A percentile compares a stretch with the other conserved stretches of the same genome.
Evolutionary conservation across 2,329 filamentous ascomycete species (phyloP).

Genomic region (Fusarium tuaranense): DNA sequence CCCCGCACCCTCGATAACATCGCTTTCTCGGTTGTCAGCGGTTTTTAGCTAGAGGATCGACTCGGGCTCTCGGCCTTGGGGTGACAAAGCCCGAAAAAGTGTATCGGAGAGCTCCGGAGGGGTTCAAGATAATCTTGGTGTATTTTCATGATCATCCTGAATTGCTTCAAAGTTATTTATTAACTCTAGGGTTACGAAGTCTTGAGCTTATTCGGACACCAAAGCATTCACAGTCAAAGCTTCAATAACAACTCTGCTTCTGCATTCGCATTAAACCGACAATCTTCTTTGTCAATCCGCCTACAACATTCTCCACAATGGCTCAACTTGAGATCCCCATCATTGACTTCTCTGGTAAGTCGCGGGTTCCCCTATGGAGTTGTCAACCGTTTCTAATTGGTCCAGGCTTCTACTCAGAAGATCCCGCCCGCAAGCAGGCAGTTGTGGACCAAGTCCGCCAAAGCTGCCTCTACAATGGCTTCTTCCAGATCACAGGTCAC

Average conservation of each 20-base stretch:
- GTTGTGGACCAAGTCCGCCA: conserved; percentile 50
- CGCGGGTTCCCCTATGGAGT: not conserved
- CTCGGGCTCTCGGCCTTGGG: not conserved
- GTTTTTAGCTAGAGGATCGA: not conserved
- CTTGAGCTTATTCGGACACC: not conserved
- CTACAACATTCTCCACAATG: conserved; percentile 11
- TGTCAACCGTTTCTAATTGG: not conserved
- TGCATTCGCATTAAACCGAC: not conserved
- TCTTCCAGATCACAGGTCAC: conserved; percentile 65
- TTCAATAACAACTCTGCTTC: not conserved
- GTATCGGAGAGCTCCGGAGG: not conserved
- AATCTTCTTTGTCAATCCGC: not conserved
- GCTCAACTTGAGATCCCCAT: conserved; percentile 41
- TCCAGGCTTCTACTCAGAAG: conserved; percentile 34
- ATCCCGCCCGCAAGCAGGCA: conserved; percentile 42
- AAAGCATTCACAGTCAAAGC: not conserved
- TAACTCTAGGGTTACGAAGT: not conserved
- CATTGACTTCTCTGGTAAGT: conserved; percentile 46
- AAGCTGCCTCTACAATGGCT: conserved; percentile 61
- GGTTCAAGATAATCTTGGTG: not conserved
- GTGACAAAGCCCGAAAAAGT: not conserved
- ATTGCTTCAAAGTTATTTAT: conserved; percentile 7
- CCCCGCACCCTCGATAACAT: not conserved
- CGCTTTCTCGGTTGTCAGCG: not conserved
- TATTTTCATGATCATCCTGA: not conserved